phyloP scores from a whole-genome alignment of 2,329 filamentous ascomycete genomes.

The Hypoxylon rubiginosum region DNA sequence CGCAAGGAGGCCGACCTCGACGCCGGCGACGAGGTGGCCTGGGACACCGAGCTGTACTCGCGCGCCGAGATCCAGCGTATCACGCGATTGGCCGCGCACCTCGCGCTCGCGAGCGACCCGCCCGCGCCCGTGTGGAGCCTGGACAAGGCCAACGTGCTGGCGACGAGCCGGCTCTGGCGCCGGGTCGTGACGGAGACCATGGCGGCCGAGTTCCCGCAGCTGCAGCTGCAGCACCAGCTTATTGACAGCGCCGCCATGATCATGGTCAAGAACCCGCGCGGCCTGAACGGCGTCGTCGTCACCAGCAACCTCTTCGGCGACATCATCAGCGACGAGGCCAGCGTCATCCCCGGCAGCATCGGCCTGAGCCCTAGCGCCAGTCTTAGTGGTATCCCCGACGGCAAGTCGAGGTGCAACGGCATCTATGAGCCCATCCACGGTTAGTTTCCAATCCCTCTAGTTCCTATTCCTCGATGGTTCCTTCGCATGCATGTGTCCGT shows the following conservation, averaged over 20 bases:
- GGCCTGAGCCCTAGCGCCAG: constrained; percentile 90
- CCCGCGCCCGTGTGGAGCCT: constrained; percentile 85
- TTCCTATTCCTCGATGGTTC: background rate
- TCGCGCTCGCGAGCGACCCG: constrained; percentile 82
- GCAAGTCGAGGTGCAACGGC: constrained; percentile 86
- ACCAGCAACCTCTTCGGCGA: constrained; percentile 97
- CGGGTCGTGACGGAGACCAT: constrained; percentile 89
- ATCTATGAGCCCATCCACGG: constrained; percentile 99
- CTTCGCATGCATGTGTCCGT: too few species aligned
- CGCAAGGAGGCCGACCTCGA: constrained; percentile 84
- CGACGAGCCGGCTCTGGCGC: constrained; percentile 89
- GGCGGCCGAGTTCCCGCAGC: constrained; percentile 87
- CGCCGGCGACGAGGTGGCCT: constrained; percentile 71
- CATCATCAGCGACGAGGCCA: constrained; percentile 95
- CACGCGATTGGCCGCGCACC: constrained; percentile 81
- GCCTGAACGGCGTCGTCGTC: constrained; percentile 90
- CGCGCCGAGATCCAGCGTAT: constrained; percentile 89
- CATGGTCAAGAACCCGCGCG: constrained; percentile 92
- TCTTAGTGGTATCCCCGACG: constrained; percentile 87
- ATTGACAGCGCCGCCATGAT: constrained; percentile 98
- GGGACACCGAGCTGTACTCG: constrained; percentile 90
- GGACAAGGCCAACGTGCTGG: constrained; percentile 97
- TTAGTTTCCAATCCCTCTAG: constrained; percentile 55
- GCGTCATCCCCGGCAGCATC: constrained; percentile 91
- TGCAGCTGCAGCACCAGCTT: constrained; percentile 87